phyloP scores from a whole-genome alignment of 202 grass and related monocot genomes.

The Saccharum hybrid region DNA sequence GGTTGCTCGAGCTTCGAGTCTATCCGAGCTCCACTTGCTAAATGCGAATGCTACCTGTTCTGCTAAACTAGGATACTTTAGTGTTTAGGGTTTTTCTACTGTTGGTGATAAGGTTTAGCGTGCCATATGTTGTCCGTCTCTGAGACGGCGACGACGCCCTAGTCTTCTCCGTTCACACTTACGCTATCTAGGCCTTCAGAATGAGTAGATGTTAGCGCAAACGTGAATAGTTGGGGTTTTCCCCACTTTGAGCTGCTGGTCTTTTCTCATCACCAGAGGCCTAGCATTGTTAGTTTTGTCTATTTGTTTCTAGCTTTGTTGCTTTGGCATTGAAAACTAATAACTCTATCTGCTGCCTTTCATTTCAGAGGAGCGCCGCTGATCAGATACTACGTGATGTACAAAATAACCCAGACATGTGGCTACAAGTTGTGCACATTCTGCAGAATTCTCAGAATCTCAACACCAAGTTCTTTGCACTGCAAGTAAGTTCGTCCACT shows the following conservation, averaged over 20 bases:
- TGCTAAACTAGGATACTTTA: neutral
- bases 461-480: slow-evolving; percentile 99
- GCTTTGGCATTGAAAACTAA: neutral
- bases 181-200: neutral
- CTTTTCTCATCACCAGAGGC: neutral
- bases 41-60: neutral
- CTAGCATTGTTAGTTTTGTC: neutral
- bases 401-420: slow-evolving; percentile 94
- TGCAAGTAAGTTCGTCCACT: slow-evolving; percentile 67
- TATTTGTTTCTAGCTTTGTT: neutral
- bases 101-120: neutral
- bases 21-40: neutral
- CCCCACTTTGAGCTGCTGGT: neutral
- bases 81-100: neutral
- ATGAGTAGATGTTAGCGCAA: neutral
- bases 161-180: neutral
- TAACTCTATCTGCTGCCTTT: neutral
- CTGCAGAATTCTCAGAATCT: slow-evolving; percentile 92
- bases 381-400: slow-evolving; percentile 92
- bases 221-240: neutral
- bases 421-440: slow-evolving; percentile 98
- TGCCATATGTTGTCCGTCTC: neutral
- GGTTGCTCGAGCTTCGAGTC: neutral
- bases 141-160: neutral
- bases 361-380: slow-evolving; percentile 81